phyloP scores from a whole-genome alignment of 345 rosid genomes.

The Murraya koenigii region DNA sequence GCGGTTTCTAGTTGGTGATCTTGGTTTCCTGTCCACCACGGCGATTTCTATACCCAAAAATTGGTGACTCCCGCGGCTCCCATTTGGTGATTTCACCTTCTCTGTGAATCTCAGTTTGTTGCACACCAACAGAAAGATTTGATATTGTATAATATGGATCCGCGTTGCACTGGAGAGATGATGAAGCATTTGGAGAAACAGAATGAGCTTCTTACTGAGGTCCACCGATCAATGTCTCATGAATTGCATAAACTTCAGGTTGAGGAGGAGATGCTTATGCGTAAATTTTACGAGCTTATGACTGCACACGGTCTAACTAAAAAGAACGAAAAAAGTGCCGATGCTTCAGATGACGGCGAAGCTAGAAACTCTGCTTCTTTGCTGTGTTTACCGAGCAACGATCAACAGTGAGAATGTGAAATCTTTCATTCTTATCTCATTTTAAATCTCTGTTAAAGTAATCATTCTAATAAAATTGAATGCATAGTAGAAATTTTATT shows the following conservation, averaged over 20 bases:
- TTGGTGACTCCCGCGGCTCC: no score
- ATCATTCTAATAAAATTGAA: background rate
- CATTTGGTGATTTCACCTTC: no score
- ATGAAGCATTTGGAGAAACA: conserved; percentile 57
- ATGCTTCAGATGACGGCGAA: conserved; percentile 10
- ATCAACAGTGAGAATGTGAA: conserved; percentile 11
- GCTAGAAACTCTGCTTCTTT: conserved; percentile 13
- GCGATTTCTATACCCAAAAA: no score
- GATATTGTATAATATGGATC: conserved; percentile 30
- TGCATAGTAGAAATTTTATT: background rate
- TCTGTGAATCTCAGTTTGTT: background rate
- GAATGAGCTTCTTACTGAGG: conserved; percentile 45
- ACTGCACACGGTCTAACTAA: conserved; percentile 10
- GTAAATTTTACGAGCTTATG: conserved; percentile 62
- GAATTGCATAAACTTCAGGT: conserved; percentile 63
- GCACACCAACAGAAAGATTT: background rate
- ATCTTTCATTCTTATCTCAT: background rate
- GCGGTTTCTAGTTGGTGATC: no score
- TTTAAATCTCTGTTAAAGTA: background rate
- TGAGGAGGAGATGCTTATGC: conserved; percentile 81
- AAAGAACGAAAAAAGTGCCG: conserved; percentile 22
- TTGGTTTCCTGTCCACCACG: no score
- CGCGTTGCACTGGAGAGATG: conserved; percentile 28
- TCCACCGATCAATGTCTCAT: conserved; percentile 37
- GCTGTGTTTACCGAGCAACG: conserved; percentile 7